These are phyloP conservation scores for Candida sonorensis DNA, from an alignment of 805 yeast genomes.

Conservation along the genomic window DNA sequence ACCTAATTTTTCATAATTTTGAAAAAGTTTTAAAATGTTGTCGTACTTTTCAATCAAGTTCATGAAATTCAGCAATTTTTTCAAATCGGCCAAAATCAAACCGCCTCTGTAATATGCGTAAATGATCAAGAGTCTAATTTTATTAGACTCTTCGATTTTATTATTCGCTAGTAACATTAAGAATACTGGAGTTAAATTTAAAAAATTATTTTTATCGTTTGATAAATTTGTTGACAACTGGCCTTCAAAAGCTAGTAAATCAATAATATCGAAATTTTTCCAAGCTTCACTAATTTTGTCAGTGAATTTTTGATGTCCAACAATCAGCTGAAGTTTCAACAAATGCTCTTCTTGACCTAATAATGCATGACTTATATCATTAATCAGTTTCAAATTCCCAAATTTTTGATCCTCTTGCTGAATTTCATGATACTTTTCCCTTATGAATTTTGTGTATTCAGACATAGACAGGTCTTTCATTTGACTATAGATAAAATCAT, in stretches of 20 bases:
- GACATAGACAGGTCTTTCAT: slow-evolving; percentile 22
- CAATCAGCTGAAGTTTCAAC: slow-evolving; percentile 16
- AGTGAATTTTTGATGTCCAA: slow-evolving; percentile 28
- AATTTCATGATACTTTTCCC: slow-evolving; percentile 16
- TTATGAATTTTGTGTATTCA: slow-evolving; percentile 19
- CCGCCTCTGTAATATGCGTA: slow-evolving; percentile 84
- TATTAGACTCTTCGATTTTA: slow-evolving; percentile 52
- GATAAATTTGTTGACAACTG: slow-evolving; percentile 66
- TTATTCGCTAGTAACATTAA: slow-evolving; percentile 46
- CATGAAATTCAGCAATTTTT: slow-evolving; percentile 57
- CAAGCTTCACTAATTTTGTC: slow-evolving; percentile 56
- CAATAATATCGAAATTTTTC: slow-evolving; percentile 32
- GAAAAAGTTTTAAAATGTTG: slow-evolving; percentile 45
- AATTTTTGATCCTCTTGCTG: slow-evolving; percentile 19
- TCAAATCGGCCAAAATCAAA: slow-evolving; percentile 62
- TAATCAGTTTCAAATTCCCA: slow-evolving; percentile 18
- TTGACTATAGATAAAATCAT: slow-evolving; percentile 20
- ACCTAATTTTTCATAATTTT: slow-evolving; percentile 43
- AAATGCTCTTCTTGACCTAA: slow-evolving; percentile 21
- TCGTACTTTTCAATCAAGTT: slow-evolving; percentile 26
- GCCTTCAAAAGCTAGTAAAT: slow-evolving; percentile 82
- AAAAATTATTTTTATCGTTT: slow-evolving; percentile 51
- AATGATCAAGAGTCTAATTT: slow-evolving; percentile 63
- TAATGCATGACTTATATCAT: slow-evolving; percentile 24
- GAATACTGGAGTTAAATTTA: slow-evolving; percentile 50